Evolutionary conservation across 2,329 filamentous ascomycete species (phyloP).

Genomic region (Teratosphaeria gauchensis): DNA sequence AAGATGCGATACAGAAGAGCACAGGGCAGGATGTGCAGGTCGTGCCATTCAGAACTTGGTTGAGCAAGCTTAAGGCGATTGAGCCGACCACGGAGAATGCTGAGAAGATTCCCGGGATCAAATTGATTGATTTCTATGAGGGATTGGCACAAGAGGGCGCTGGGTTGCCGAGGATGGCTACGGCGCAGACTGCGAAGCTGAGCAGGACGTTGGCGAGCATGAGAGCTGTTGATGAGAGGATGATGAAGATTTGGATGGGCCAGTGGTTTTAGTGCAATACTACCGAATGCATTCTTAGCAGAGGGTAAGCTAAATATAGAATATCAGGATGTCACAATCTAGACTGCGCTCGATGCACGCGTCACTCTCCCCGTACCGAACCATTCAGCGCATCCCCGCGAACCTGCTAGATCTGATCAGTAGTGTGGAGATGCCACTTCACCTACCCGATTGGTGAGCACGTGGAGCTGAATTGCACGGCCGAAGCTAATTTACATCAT

Average conservation of each 20-base stretch:
- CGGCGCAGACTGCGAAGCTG: constrained; percentile 15
- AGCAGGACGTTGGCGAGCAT: constrained; percentile 23
- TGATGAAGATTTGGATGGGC: constrained; percentile 9
- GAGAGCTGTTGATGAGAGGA: constrained; percentile 9
- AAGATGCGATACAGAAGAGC: constrained; percentile 2
- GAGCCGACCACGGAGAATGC: constrained; percentile 13
- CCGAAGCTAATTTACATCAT: too few relatives aligned
- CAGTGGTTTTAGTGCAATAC: not conserved
- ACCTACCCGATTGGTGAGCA: too few relatives aligned
- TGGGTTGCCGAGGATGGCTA: constrained; percentile 14
- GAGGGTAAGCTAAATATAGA: too few relatives aligned
- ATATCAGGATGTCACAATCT: too few relatives aligned
- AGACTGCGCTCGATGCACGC: too few relatives aligned
- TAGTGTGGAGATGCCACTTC: too few relatives aligned
- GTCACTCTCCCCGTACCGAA: too few relatives aligned
- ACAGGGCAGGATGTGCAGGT: not conserved
- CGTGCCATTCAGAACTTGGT: constrained; percentile 17
- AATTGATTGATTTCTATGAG: constrained; percentile 23
- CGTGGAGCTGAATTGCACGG: too few relatives aligned
- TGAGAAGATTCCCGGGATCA: constrained; percentile 17
- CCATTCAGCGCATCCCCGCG: too few relatives aligned
- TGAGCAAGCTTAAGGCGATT: constrained; percentile 9
- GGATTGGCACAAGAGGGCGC: constrained; percentile 8
- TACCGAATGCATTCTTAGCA: too few relatives aligned
- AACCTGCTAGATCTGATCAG: too few relatives aligned